A percentile compares a stretch with the other conserved stretches of the same genome.
Evolutionary conservation across 768 basidiomycete species (phyloP).

Genomic region (Boletus subparvulus): DNA sequence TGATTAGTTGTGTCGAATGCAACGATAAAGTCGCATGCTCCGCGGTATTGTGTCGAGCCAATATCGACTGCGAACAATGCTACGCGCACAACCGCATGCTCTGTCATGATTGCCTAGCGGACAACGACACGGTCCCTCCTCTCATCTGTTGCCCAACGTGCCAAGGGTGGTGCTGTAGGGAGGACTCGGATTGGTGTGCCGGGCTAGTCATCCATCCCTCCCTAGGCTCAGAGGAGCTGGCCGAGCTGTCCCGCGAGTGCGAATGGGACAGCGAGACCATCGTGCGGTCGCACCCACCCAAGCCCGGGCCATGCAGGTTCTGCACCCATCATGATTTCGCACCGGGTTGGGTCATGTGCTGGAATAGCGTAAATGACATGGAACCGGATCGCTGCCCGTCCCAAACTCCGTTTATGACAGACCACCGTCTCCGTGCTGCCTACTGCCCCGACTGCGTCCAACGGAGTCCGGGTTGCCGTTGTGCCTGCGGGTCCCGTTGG

Average conservation of each 20-base stretch:
- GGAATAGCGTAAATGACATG: not conserved
- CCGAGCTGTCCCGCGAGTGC: not conserved
- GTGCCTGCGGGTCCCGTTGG: not conserved
- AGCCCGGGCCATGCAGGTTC: constrained; percentile 6
- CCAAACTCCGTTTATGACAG: not conserved
- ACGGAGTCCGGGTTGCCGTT: not conserved
- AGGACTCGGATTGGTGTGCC: constrained; percentile 16
- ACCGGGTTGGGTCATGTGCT: not conserved
- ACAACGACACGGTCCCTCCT: not conserved
- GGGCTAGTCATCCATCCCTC: constrained; percentile 10
- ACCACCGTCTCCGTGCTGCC: not conserved
- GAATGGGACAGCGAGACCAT: constrained; percentile 11
- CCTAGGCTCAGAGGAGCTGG: constrained; percentile 3
- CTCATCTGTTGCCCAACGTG: constrained; percentile 10
- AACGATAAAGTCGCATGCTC: constrained; percentile 5
- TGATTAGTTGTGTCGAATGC: constrained; percentile 9
- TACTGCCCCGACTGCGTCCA: constrained; percentile 11
- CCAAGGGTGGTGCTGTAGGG: constrained; percentile 9
- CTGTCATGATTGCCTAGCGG: constrained; percentile 6
- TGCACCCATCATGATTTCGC: not conserved
- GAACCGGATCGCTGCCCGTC: constrained; percentile 6
- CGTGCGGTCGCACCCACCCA: constrained; percentile 14
- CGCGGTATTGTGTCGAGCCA: not conserved
- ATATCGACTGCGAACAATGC: constrained; percentile 3
- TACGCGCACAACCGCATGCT: not conserved